phyloP scores from a whole-genome alignment of 192 early-diverging fungal species.

The Dispira parvispora region DNA sequence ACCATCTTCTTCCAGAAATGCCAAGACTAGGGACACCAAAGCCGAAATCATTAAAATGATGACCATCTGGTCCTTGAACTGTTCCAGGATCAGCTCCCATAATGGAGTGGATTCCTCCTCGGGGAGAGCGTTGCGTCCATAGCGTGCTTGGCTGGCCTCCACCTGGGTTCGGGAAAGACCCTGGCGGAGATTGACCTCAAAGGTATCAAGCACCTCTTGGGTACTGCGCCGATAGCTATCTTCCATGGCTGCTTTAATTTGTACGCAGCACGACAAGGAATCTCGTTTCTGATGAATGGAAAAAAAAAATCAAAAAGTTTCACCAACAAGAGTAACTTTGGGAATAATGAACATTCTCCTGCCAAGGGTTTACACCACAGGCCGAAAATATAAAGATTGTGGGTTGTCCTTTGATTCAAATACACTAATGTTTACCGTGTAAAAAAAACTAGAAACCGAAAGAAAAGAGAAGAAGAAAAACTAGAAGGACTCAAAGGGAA shows the following conservation, averaged over 20 bases:
- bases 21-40: constrained; percentile 80
- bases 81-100: constrained; percentile 85
- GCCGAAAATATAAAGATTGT: too few species aligned
- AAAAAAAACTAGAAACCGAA: too few species aligned
- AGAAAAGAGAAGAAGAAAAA: too few species aligned
- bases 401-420: too few species aligned
- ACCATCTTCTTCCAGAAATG: constrained; percentile 65
- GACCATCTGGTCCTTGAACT: constrained; percentile 98
- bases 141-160: constrained; percentile 33
- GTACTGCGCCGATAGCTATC: constrained; percentile 38
- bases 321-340: too few species aligned
- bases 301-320: too few species aligned
- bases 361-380: too few species aligned
- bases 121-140: constrained; percentile 81
- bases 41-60: constrained; percentile 87
- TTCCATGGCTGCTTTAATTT: constrained; percentile 31
- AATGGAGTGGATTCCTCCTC: constrained; percentile 80
- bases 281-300: too few species aligned
- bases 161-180: constrained; percentile 57
- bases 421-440: too few species aligned
- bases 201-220: constrained; percentile 44
- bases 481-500: too few species aligned
- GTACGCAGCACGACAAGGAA: too few species aligned
- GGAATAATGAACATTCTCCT: too few species aligned
- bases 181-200: constrained; percentile 41